These are phyloP conservation scores for Trichoderma aggressivum DNA, from an alignment of 2,329 filamentous ascomycete genomes.

Conservation along the genomic window DNA sequence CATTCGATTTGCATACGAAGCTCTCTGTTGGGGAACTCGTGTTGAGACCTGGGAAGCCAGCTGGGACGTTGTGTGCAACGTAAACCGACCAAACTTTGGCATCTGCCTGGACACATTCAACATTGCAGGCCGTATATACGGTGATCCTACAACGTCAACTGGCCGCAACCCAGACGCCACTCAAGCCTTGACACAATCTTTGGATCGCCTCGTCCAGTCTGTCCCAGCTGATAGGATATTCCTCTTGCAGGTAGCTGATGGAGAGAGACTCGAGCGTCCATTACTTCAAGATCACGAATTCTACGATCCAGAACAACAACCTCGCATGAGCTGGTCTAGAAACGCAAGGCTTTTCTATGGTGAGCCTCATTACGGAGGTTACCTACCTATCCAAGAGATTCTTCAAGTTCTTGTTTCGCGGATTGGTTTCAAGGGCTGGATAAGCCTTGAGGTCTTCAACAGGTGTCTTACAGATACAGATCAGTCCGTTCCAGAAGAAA, in stretches of 20 bases:
- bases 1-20: slow-evolving; percentile 71
- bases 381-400: slow-evolving; percentile 63
- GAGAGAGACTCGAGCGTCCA: slow-evolving; percentile 58
- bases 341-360: slow-evolving; percentile 61
- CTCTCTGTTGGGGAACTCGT: slow-evolving; percentile 67
- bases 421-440: slow-evolving; percentile 64
- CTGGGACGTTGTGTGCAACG: slow-evolving; percentile 64
- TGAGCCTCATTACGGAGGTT: slow-evolving; percentile 60
- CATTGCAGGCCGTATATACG: slow-evolving; percentile 67
- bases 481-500: slow-evolving; percentile 58
- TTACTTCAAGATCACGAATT: slow-evolving; percentile 48
- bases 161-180: slow-evolving; percentile 56
- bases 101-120: slow-evolving; percentile 78
- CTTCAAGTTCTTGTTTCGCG: slow-evolving; percentile 59
- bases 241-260: slow-evolving; percentile 74
- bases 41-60: slow-evolving; percentile 68
- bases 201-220: slow-evolving; percentile 50
- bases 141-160: slow-evolving; percentile 56
- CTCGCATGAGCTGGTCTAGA: slow-evolving; percentile 73
- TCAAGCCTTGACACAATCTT: slow-evolving; percentile 49
- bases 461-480: slow-evolving; percentile 36
- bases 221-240: slow-evolving; percentile 66
- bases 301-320: slow-evolving; percentile 34
- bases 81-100: slow-evolving; percentile 69
- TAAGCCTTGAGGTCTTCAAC: slow-evolving; percentile 71